Evolutionary conservation across 176 grass and related monocot genomes (phyloP).

Genomic region (Ananas comosus): DNA sequence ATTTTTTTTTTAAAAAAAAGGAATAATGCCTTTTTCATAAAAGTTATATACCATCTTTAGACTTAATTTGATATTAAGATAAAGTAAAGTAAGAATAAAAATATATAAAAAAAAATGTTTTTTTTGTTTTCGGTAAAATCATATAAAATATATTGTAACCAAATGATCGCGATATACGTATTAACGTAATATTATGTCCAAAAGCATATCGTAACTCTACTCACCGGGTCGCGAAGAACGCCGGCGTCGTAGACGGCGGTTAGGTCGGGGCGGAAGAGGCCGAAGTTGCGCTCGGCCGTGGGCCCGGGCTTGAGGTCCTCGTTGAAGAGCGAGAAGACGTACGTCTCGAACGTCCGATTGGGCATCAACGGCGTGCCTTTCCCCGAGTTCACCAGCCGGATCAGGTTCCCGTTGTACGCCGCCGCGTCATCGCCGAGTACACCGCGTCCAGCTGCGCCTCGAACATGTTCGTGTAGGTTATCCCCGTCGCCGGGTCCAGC

Average conservation of each 20-base stretch:
- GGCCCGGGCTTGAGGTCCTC: slow-evolving; percentile 78
- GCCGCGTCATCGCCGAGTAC: slow-evolving; percentile 73
- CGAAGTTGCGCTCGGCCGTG: slow-evolving; percentile 83
- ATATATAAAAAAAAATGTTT: no score
- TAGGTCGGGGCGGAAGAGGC: slow-evolving; percentile 56
- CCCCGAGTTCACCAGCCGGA: slow-evolving; percentile 33
- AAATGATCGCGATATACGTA: no score
- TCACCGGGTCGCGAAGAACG: slow-evolving; percentile 37
- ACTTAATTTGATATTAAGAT: no score
- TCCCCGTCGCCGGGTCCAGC: slow-evolving; percentile 42
- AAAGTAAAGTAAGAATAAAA: no score
- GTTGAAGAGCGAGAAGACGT: slow-evolving; percentile 80
- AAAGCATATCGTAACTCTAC: no score
- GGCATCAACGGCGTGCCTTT: slow-evolving; percentile 75
- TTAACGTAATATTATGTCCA: no score
- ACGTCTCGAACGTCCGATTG: slow-evolving; percentile 64
- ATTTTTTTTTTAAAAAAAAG: no score
- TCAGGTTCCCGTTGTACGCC: slow-evolving; percentile 47
- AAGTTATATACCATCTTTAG: no score
- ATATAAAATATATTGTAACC: no score
- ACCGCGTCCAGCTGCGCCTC: slow-evolving; percentile 78
- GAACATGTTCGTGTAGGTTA: slow-evolving; percentile 84
- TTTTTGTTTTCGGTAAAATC: no score
- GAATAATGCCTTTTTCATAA: no score
- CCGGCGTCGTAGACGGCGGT: slow-evolving; percentile 72